Evolutionary conservation across 2,329 filamentous ascomycete genomes (phyloP).

Genomic region (Arthrobotrys sinensis): DNA sequence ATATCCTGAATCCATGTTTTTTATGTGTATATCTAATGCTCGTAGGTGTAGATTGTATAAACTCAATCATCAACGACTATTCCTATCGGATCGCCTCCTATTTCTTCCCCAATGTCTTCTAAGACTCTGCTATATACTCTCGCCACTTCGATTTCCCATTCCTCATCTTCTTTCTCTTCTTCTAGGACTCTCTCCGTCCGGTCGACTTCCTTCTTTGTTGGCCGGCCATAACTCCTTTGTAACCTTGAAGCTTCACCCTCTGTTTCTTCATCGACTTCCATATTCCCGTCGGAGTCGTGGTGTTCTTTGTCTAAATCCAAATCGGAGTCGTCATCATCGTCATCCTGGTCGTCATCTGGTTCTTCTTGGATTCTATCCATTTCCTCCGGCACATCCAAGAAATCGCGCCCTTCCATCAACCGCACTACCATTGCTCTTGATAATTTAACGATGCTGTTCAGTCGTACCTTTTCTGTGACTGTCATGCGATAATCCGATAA

Average conservation of each 20-base stretch:
- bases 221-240: slow-evolving; percentile 37
- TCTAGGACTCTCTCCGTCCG: slow-evolving; percentile 48
- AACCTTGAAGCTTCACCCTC: slow-evolving; percentile 36
- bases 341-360: slow-evolving; percentile 26
- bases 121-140: slow-evolving; percentile 58
- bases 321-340: slow-evolving; percentile 32
- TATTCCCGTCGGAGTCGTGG: slow-evolving; percentile 13
- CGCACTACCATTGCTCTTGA: slow-evolving; percentile 56
- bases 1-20: no score
- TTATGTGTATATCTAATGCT: background rate
- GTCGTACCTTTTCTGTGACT: slow-evolving; percentile 53
- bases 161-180: slow-evolving; percentile 56
- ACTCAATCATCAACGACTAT: slow-evolving; percentile 41
- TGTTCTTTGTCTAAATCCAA: slow-evolving; percentile 31
- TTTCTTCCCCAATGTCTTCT: slow-evolving; percentile 45
- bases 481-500: slow-evolving; percentile 44
- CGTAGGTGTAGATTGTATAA: background rate
- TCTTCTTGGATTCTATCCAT: background rate
- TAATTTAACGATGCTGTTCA: slow-evolving; percentile 57
- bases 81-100: slow-evolving; percentile 53
- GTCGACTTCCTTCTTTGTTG: slow-evolving; percentile 43
- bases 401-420: slow-evolving; percentile 54
- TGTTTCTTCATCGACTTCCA: slow-evolving; percentile 52
- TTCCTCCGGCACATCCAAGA: slow-evolving; percentile 18
- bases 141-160: slow-evolving; percentile 59